These are phyloP conservation scores for Lentinula detonsa DNA, from an alignment of 768 basidiomycete species.

Conservation along the genomic window DNA sequence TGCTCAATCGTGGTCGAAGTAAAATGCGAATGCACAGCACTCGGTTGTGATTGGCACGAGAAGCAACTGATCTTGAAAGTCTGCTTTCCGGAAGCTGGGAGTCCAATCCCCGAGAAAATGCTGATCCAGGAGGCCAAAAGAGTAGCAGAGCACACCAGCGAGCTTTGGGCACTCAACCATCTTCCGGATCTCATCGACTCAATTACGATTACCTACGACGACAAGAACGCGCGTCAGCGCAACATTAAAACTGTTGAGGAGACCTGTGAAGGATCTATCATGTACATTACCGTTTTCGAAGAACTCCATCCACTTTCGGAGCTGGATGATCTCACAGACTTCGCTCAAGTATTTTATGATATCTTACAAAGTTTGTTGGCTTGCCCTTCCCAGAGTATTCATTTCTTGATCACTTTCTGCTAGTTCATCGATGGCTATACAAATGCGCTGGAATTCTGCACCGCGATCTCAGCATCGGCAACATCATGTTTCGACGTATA, in stretches of 20 bases:
- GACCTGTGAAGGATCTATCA: too few relatives aligned
- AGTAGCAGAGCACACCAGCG: not conserved
- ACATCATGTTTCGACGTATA: constrained; percentile 11
- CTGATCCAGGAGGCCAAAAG: not conserved
- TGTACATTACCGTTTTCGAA: too few relatives aligned
- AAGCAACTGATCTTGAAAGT: too few relatives aligned
- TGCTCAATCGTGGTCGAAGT: too few relatives aligned
- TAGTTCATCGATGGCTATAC: constrained; percentile 7
- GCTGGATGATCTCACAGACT: not conserved
- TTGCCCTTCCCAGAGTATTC: too few relatives aligned
- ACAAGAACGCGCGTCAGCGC: not conserved
- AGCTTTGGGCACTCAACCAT: not conserved
- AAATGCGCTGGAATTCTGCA: constrained; percentile 7
- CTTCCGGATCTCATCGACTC: not conserved
- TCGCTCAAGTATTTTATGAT: not conserved
- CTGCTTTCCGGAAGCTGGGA: too few relatives aligned
- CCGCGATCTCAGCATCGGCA: constrained; percentile 11
- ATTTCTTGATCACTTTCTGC: not conserved
- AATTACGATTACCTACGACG: not conserved
- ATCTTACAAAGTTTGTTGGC: not conserved
- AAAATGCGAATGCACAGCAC: too few relatives aligned
- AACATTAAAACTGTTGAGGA: not conserved
- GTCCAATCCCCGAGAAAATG: too few relatives aligned
- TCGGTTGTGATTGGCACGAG: too few relatives aligned
- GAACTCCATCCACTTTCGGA: too few relatives aligned